These are phyloP conservation scores for Monilinia fructicola DNA, from an alignment of 2,329 filamentous ascomycete species.

Conservation along the genomic window DNA sequence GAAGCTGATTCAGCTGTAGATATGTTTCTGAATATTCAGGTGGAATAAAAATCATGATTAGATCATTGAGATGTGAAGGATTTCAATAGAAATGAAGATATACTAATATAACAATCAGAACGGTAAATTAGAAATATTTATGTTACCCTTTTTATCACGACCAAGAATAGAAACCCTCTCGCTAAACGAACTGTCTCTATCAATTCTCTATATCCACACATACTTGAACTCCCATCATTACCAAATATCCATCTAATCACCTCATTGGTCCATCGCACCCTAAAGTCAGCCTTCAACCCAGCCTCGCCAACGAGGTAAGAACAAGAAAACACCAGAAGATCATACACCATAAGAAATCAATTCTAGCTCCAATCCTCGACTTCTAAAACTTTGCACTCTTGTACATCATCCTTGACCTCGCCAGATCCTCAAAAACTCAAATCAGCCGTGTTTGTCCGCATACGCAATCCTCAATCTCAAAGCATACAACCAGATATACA, in stretches of 20 bases:
- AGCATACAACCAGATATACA: background rate
- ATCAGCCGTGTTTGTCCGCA: background rate
- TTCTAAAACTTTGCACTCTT: background rate
- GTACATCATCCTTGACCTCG: background rate
- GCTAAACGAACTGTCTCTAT: background rate
- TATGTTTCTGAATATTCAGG: background rate
- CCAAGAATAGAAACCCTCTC: background rate
- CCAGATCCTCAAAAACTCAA: background rate
- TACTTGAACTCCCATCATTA: background rate
- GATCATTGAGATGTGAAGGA: background rate
- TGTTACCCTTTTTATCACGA: background rate
- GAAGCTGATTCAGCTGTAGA: slow-evolving; percentile 7
- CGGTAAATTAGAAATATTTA: background rate
- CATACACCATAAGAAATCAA: background rate
- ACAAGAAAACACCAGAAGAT: background rate
- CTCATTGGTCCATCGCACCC: slow-evolving; percentile 21
- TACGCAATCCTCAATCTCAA: background rate
- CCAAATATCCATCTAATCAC: background rate
- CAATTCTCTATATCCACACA: background rate
- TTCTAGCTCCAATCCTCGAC: background rate
- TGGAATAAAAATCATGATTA: background rate
- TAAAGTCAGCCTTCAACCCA: slow-evolving; percentile 20
- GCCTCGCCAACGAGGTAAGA: slow-evolving; percentile 20
- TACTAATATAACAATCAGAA: background rate
- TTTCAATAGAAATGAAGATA: background rate